Conservation (phyloP, 768 basidiomycete species). For the Leccinum boreale region DNA sequence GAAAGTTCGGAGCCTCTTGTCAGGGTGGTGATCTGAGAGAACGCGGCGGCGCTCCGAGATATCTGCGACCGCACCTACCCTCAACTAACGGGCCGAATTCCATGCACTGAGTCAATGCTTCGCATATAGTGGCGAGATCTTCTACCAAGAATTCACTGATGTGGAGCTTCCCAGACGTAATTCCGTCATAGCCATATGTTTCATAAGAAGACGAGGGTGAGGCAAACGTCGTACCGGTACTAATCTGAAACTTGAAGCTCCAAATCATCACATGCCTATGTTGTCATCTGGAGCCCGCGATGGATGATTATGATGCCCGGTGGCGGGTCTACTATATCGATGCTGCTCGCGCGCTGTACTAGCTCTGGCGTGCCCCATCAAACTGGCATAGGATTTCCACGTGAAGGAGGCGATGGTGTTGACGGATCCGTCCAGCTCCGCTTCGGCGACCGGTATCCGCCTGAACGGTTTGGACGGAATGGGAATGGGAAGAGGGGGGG, state of each 20-base stretch:
- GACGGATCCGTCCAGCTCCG: conserved; percentile 12
- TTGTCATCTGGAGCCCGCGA: neutral
- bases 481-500: neutral
- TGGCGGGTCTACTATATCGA: conserved; percentile 2
- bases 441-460: conserved; percentile 7
- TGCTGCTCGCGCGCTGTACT: neutral
- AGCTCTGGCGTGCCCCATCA: neutral
- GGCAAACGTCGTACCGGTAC: neutral
- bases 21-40: neutral
- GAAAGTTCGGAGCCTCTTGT: neutral
- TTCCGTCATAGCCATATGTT: neutral
- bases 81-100: neutral
- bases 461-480: neutral
- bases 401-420: neutral
- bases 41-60: neutral
- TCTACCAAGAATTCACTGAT: neutral
- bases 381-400: neutral
- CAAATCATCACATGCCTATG: neutral
- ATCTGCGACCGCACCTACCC: neutral
- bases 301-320: neutral
- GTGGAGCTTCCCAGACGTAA: conserved; percentile 5
- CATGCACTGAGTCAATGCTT: neutral
- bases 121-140: neutral
- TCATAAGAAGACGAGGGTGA: neutral
- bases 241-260: neutral